Conservation (phyloP, 2,329 filamentous ascomycete species). For the Tolypocladium pustulatum region DNA sequence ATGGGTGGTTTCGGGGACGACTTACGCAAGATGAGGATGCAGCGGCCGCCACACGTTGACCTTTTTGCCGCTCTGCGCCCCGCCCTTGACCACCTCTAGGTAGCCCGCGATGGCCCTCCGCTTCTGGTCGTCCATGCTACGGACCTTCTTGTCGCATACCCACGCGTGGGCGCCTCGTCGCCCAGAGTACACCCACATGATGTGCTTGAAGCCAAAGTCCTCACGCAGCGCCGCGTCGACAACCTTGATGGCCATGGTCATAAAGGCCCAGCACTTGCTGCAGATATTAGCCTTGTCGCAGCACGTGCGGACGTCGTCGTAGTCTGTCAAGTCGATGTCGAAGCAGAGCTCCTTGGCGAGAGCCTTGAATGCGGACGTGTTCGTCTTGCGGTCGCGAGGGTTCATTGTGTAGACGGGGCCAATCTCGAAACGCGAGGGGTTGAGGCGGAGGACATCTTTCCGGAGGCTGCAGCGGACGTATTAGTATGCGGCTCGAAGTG, state of each 20-base stretch:
- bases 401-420: constrained; percentile 95
- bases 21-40: constrained; percentile 75
- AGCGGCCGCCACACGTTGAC: constrained; percentile 76
- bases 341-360: constrained; percentile 92
- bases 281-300: constrained; percentile 92
- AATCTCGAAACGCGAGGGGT: constrained; percentile 94
- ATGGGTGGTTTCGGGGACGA: constrained; percentile 3
- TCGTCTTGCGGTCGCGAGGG: constrained; percentile 85
- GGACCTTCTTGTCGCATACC: constrained; percentile 86
- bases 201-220: constrained; percentile 94
- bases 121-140: constrained; percentile 76
- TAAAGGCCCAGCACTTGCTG: constrained; percentile 89
- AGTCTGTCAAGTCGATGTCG: constrained; percentile 98
- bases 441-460: constrained; percentile 79
- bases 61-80: constrained; percentile 75
- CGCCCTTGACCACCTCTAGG: constrained; percentile 80
- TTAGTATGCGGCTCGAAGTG: neutral
- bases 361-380: constrained; percentile 72
- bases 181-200: constrained; percentile 97
- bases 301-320: constrained; percentile 93
- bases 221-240: constrained; percentile 78
- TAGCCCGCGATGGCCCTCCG: constrained; percentile 80
- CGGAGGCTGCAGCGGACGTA: constrained; percentile 49
- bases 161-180: constrained; percentile 94
- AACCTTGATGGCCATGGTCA: constrained; percentile 95